Conservation (phyloP, 352 stramenopile genomes). For the Globisporangium sylvaticum region DNA sequence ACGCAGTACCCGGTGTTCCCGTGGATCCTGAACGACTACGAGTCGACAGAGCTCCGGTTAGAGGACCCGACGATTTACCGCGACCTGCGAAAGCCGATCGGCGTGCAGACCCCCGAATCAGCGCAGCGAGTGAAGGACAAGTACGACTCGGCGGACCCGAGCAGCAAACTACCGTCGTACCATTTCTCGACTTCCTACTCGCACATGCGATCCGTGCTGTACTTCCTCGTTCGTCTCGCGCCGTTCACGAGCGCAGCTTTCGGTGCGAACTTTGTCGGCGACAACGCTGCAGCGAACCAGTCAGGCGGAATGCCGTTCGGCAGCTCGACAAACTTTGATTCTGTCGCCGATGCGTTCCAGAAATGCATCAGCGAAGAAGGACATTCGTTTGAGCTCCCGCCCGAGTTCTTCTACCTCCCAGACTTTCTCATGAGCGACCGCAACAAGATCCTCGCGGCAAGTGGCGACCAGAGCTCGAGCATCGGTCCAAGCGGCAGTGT, state of each 20-base stretch:
- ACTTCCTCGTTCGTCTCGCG: slow-evolving; percentile 66
- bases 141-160: slow-evolving; percentile 39
- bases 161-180: slow-evolving; percentile 57
- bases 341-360: slow-evolving; percentile 50
- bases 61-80: slow-evolving; percentile 91
- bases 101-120: slow-evolving; percentile 68
- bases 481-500: slow-evolving; percentile 79
- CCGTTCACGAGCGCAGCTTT: slow-evolving; percentile 58
- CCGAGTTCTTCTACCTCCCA: slow-evolving; percentile 79
- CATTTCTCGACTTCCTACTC: slow-evolving; percentile 75
- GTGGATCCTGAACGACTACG: slow-evolving; percentile 97
- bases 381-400: slow-evolving; percentile 66
- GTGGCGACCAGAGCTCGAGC: slow-evolving; percentile 32
- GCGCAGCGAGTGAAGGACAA: slow-evolving; percentile 41
- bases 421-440: slow-evolving; percentile 65
- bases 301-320: neutral
- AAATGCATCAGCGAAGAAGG: slow-evolving; percentile 54
- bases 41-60: slow-evolving; percentile 91
- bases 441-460: slow-evolving; percentile 58
- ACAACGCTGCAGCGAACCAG: neutral
- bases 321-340: slow-evolving; percentile 49
- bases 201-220: slow-evolving; percentile 68
- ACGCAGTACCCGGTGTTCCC: slow-evolving; percentile 98
- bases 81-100: slow-evolving; percentile 96
- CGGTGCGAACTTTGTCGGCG: slow-evolving; percentile 20